Evolutionary conservation across 257 asterid genomes (phyloP), one percentile per base, ranked within the genome.

Genomic region (Ilex aquifolium): DNA sequence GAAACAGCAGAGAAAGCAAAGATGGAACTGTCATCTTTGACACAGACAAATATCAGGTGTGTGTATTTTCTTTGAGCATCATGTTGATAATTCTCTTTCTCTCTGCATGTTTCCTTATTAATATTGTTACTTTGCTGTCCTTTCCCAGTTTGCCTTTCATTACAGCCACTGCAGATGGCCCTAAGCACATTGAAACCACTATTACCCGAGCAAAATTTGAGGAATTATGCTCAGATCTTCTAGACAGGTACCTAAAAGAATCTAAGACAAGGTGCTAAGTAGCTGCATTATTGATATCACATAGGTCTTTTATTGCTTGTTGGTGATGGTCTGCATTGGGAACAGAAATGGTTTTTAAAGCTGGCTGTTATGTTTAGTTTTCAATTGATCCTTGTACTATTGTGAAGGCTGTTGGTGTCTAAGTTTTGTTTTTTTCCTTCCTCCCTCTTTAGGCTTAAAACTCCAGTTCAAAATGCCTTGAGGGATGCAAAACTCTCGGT

Each of bases 1-100:
- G 98, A 91, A 82, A 86, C 97, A 39, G 97, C 99, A 7, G 99
- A 92, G 83, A 92, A 92, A 73, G 97, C 99, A 62, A 92, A 92
- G 78, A 88, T 92, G 95, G 99, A 92, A 70, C 86, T 92, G 46
- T 92, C 99, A 17, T 83, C 99, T 52, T 72, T 92, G 80, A 83
- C 91, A 3, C 99, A 92, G 72, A 76, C 99, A 39, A 92, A 92
- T 62, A 85, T 92, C 39, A 89, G 99, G 99, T 80, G 67, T 15
- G 64, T 56, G 59, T 31, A 30, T 2, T 0, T 5, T 15, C 57
- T n/a, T 36, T 13, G 32, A 16, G 42, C 59, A 59, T 44, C 30
- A 12, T 70, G 58, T 61, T 39, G 3, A 0, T 51, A 40, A 10
- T 56, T 44, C 65, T 10, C 51, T 13, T 39, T 52, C 55, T 31